Evolutionary conservation across 2,329 filamentous ascomycete species (phyloP).

Genomic region (Aspergillus spinulosporus): DNA sequence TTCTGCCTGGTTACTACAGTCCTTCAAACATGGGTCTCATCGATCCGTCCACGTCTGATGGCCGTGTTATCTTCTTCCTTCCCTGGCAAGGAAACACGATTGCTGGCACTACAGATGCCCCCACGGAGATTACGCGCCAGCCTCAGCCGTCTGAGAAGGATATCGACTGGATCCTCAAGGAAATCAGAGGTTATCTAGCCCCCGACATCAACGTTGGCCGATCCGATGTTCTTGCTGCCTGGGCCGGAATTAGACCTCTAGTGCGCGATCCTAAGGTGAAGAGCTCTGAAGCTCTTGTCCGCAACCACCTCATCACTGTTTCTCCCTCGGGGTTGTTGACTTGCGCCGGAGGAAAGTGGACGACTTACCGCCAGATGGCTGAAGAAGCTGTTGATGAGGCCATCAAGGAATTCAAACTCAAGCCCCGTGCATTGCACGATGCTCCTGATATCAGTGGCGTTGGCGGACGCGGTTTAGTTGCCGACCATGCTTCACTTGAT

Average conservation of each 20-base stretch:
- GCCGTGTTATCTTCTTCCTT: constrained; percentile 88
- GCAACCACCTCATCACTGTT: constrained; percentile 79
- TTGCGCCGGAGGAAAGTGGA: constrained; percentile 89
- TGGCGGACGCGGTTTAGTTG: constrained; percentile 67
- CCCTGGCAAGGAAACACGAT: constrained; percentile 94
- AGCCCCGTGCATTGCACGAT: constrained; percentile 57
- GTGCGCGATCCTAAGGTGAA: constrained; percentile 83
- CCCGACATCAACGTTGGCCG: constrained; percentile 82
- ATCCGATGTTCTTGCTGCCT: constrained; percentile 84
- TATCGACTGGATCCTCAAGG: constrained; percentile 83
- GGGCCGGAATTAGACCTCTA: constrained; percentile 83
- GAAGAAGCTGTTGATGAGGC: constrained; percentile 85
- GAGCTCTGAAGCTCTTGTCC: constrained; percentile 83
- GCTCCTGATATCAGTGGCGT: constrained; percentile 69
- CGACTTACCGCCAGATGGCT: constrained; percentile 89
- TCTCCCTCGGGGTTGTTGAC: constrained; percentile 80
- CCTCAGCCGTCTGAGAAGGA: constrained; percentile 79
- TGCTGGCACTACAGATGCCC: constrained; percentile 81
- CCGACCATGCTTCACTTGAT: constrained; percentile 69
- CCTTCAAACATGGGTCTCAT: constrained; percentile 84
- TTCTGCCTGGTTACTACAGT: constrained; percentile 83
- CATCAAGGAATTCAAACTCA: constrained; percentile 66
- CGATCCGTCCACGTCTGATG: constrained; percentile 82
- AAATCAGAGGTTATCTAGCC: constrained; percentile 78
- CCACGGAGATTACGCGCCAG: constrained; percentile 69